Evolutionary conservation across 176 grass and related monocot genomes (phyloP), one percentile per base, ranked within the genome.

Genomic region (Oryza nivara): DNA sequence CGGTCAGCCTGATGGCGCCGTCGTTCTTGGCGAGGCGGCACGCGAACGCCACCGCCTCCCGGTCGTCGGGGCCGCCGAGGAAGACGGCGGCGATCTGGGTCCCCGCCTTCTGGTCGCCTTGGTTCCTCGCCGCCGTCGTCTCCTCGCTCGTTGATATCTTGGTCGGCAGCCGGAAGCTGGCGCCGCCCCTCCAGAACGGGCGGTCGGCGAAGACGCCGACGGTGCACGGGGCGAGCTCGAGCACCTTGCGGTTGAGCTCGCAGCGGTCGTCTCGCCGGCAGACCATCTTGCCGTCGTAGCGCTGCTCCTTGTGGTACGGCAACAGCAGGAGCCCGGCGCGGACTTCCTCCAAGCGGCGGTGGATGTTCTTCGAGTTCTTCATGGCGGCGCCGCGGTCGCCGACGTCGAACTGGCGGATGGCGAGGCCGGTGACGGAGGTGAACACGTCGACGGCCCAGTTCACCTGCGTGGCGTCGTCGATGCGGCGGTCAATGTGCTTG

Each of bases 231-330:
- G 83, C 72, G n/a, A 32, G 30, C 72, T 65, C 78, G 2, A 86
- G 88, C 78, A 81, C 78, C 34, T 52, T 20, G 35, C 23, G 23
- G 78, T 71, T 86, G 65, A 89, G 45, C 44, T 65, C n/a, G 22
- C 22, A 34, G 22, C 78, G 83, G 3, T 82, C 78, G 38, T 89
- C 67, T 54, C 54, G 35, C 16, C 88, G 51, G 66, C 83, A 89
- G n/a, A 82, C 9, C 88, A 89, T 89, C 78, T 15, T 70, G 43
- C 88, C 88, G 66, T 89, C 83, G 78, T 85, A 82, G 78, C 76
- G 88, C 71, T 89, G 88, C 30, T 89, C 88, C 6, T 26, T 89
- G 88, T 85, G 72, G 83, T 85, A 89, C 0, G 88, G 88, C 3
- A 89, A 3, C 16, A 89, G 2, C 5, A 89, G 17, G 56, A 89